Evolutionary conservation across 2,329 filamentous ascomycete genomes (phyloP).

Genomic region (Trichoderma sp.): DNA sequence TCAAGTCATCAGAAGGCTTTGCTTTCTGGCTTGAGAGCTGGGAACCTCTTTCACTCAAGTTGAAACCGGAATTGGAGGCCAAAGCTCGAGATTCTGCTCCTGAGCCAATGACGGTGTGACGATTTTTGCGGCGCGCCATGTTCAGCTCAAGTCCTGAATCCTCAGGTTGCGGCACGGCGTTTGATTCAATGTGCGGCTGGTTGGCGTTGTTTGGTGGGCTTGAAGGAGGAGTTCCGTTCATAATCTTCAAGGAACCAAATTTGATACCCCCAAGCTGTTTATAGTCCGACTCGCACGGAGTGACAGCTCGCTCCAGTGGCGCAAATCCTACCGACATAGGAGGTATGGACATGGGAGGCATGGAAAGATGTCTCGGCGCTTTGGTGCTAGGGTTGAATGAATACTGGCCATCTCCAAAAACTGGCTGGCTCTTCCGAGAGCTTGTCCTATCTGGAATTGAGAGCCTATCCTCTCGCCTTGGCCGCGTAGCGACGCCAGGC

Average conservation of each 20-base stretch:
- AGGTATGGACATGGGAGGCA: constrained; percentile 33
- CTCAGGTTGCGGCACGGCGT: neutral
- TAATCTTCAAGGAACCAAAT: constrained; percentile 60
- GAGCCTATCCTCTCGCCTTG: constrained; percentile 25
- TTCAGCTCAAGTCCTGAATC: neutral
- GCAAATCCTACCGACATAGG: constrained; percentile 20
- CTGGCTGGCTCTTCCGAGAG: constrained; percentile 39
- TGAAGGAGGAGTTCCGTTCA: constrained; percentile 54
- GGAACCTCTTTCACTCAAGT: neutral
- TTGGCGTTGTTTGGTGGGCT: constrained; percentile 29
- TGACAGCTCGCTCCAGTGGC: constrained; percentile 30
- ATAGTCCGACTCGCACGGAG: constrained; percentile 54
- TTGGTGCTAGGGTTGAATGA: neutral
- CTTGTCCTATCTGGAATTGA: constrained; percentile 30
- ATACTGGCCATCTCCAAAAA: constrained; percentile 12
- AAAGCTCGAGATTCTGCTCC: constrained; percentile 17
- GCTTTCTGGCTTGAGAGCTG: neutral
- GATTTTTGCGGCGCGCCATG: constrained; percentile 5
- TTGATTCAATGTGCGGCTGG: neutral
- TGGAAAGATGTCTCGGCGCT: constrained; percentile 33
- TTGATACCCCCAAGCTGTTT: constrained; percentile 60
- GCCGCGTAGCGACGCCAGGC: constrained; percentile 49
- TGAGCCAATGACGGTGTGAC: neutral
- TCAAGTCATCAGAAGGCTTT: neutral
- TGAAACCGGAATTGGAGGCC: neutral